Conservation (phyloP, 164 flowering plant genomes). For the Cinnamomum chago region DNA sequence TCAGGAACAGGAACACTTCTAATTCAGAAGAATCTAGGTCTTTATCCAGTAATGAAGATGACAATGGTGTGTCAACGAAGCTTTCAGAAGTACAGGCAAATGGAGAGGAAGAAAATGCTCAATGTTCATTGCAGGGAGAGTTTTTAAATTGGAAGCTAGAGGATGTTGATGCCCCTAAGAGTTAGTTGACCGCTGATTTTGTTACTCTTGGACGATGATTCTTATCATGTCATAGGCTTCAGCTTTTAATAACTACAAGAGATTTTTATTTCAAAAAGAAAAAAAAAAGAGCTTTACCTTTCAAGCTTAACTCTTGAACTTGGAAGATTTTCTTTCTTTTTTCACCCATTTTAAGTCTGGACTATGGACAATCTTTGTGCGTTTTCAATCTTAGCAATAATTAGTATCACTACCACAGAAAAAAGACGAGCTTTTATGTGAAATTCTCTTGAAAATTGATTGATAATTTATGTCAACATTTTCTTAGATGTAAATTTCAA, state of each 20-base stretch:
- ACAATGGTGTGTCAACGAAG: constrained; percentile 13
- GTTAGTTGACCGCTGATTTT: constrained; percentile 34
- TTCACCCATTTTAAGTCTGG: neutral
- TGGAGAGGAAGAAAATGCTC: constrained; percentile 27
- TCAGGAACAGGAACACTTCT: constrained; percentile 41
- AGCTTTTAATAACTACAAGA: neutral
- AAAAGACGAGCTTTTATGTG: neutral
- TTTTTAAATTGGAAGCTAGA: constrained; percentile 48
- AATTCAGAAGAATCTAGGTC: constrained; percentile 30
- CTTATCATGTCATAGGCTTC: neutral
- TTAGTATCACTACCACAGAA: too few relatives aligned
- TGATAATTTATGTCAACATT: neutral
- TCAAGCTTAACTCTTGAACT: neutral
- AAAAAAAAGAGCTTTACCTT: neutral
- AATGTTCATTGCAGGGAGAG: constrained; percentile 31
- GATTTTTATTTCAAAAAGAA: neutral
- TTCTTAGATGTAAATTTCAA: neutral
- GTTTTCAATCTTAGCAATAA: too few relatives aligned
- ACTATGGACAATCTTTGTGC: too few relatives aligned
- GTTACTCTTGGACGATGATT: neutral
- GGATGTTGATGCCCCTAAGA: constrained; percentile 67
- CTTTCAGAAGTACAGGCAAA: constrained; percentile 27
- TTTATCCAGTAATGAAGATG: constrained; percentile 30
- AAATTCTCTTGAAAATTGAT: neutral
- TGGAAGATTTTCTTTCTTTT: neutral